Evolutionary conservation across 495 filamentous ascomycete genomes (phyloP), one percentile per base, ranked within the genome.

Genomic region (Platismatia glauca): DNA sequence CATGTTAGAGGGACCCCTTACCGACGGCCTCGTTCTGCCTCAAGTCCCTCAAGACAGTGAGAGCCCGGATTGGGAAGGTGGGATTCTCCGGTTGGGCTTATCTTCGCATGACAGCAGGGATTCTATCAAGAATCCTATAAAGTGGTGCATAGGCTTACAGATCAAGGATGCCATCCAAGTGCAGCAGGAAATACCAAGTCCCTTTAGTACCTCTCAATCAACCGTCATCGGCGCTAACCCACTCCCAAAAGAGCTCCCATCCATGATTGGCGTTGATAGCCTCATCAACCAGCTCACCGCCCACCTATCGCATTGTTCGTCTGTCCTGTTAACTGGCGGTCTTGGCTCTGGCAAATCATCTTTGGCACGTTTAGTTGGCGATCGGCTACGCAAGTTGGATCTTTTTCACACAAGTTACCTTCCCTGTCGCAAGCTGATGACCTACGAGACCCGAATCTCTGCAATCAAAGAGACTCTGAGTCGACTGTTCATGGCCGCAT

Each of bases 311-410:
- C 89, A 95, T 61, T 84, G 88, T 61, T 96, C 91, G 0, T 97
- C 95, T 0, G 88, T 96, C 9, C 78, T 98, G 24, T 71, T 98
- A 46, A 90, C 90, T 0, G 94, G 94, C 34, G 90, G 89, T 7
- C 82, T 95, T 44, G 93, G 95, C 3, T 83, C 91, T 39, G 94
- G 94, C 44, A 98, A 98, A 76, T 89, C 90, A 18, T 83, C 84
- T 3, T 79, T 97, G 27, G 78, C 82, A 13, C 81, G 82, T 22
- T 72, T 88, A 1, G 71, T 95, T 13, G 87, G 84, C 4, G 83
- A 85, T 70, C 80, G 79, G 4, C 73, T 96, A 39, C 82, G 86
- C 16, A 75, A 78, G 55, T 81, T 86, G 12, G 77, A 81, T 53
- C 77, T 95, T 0, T 92, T 86, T 68, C 86, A 93, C 66, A 84